Conservation (phyloP, 106 monocot species). For the Dendrobium catenatum region DNA sequence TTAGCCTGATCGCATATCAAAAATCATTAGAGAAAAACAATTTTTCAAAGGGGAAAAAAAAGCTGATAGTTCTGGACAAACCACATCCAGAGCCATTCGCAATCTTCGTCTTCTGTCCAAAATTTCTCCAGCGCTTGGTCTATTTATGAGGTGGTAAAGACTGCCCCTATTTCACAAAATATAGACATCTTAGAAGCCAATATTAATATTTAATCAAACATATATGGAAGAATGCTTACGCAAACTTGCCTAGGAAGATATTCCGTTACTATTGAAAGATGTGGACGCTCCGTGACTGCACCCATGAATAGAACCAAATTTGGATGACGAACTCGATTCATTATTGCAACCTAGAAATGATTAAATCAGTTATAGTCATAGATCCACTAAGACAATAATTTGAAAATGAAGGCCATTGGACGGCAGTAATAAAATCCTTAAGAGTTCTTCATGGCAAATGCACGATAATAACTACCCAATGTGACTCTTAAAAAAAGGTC, state of each 20-base stretch:
- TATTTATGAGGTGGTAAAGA: conserved; percentile 60
- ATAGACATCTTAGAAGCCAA: not conserved
- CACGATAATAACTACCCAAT: no score
- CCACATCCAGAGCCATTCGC: conserved; percentile 81
- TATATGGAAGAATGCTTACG: not conserved
- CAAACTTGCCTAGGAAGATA: conserved; percentile 65
- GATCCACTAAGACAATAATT: not conserved
- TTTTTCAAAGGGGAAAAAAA: not conserved
- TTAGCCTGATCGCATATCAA: conserved; percentile 38
- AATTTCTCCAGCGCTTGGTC: conserved; percentile 45
- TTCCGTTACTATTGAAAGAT: conserved; percentile 81
- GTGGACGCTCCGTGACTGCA: conserved; percentile 68
- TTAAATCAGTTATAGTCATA: not conserved
- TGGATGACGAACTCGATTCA: conserved; percentile 78
- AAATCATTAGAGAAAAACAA: not conserved
- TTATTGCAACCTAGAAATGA: conserved; percentile 63
- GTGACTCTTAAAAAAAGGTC: no score
- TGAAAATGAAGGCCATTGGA: not conserved
- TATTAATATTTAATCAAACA: not conserved
- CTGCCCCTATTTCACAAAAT: conserved; percentile 45
- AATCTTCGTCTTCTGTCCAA: conserved; percentile 53
- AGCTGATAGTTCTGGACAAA: conserved; percentile 9
- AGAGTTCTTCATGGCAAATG: not conserved
- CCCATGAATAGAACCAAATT: conserved; percentile 86
- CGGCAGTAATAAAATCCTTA: not conserved